Evolutionary conservation across 352 stramenopile species (phyloP).

Genomic region (Globisporangium uncinulatum): DNA sequence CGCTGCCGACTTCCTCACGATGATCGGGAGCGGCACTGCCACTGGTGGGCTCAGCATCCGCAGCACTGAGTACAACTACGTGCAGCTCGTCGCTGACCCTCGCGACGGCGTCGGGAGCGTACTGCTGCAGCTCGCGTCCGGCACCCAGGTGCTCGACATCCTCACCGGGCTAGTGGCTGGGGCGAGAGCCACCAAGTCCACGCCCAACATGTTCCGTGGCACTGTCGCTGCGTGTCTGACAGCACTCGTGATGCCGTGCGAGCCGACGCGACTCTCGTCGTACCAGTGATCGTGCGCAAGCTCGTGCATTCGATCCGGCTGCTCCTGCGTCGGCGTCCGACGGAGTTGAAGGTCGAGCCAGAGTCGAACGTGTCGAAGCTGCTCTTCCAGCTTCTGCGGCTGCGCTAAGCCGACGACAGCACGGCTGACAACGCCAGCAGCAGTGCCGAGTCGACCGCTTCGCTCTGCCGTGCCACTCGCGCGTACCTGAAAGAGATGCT

Average conservation of each 20-base stretch:
- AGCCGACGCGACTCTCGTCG: slow-evolving; percentile 22
- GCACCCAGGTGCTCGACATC: slow-evolving; percentile 62
- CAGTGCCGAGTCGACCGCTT: background rate
- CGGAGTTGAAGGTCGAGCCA: slow-evolving; percentile 24
- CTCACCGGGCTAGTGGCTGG: slow-evolving; percentile 53
- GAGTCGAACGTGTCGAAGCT: slow-evolving; percentile 48
- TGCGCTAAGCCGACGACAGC: background rate
- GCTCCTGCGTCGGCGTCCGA: slow-evolving; percentile 23
- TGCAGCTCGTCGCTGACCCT: slow-evolving; percentile 46
- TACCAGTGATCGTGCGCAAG: slow-evolving; percentile 45
- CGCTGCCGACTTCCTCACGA: slow-evolving; percentile 41
- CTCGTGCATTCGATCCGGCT: slow-evolving; percentile 48
- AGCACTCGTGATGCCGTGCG: slow-evolving; percentile 23
- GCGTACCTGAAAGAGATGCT: slow-evolving; percentile 48
- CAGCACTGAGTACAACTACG: slow-evolving; percentile 57
- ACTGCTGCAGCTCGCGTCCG: slow-evolving; percentile 43
- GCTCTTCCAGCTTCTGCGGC: slow-evolving; percentile 46
- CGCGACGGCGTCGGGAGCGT: slow-evolving; percentile 35
- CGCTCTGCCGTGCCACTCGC: slow-evolving; percentile 5
- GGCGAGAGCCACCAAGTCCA: slow-evolving; percentile 40
- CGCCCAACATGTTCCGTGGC: slow-evolving; percentile 66
- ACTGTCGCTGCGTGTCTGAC: slow-evolving; percentile 45
- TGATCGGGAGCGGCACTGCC: slow-evolving; percentile 36
- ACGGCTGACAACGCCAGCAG: background rate
- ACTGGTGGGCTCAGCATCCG: slow-evolving; percentile 39